Conservation (phyloP, 208 protist species). For the Acanthamoeba triangularis region DNA sequence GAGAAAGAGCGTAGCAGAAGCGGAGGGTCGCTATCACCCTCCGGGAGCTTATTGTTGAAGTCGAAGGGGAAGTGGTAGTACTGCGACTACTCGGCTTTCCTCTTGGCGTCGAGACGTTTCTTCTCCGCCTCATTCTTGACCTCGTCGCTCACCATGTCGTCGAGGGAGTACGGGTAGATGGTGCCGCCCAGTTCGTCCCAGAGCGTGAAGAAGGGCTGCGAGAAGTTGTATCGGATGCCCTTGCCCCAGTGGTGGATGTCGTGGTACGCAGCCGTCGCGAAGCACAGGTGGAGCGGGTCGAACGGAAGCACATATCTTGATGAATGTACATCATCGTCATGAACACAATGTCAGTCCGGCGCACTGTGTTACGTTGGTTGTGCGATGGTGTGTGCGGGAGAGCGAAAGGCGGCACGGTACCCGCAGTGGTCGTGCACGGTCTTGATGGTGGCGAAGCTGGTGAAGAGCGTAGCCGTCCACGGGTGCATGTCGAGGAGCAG, state of each 20-base stretch:
- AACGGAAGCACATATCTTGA: constrained; percentile 22
- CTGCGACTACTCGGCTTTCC: background rate
- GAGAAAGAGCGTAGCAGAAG: too few relatives aligned
- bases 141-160: constrained; percentile 49
- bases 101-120: background rate
- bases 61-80: background rate
- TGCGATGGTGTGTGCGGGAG: too few relatives aligned
- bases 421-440: constrained; percentile 75
- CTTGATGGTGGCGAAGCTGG: constrained; percentile 49
- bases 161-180: constrained; percentile 19
- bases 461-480: constrained; percentile 44
- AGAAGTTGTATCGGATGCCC: constrained; percentile 75
- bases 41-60: too few relatives aligned
- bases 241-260: constrained; percentile 71
- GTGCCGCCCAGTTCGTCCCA: constrained; percentile 74
- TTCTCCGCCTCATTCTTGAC: background rate
- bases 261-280: constrained; percentile 60
- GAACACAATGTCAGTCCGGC: background rate
- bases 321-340: background rate
- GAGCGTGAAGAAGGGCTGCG: constrained; percentile 76
- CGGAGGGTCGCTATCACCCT: too few relatives aligned
- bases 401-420: background rate
- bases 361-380: too few relatives aligned
- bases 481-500: constrained; percentile 40
- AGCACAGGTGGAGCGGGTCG: constrained; percentile 42